Conservation (phyloP, 306 rosid species). For the Canavalia gladiata region DNA sequence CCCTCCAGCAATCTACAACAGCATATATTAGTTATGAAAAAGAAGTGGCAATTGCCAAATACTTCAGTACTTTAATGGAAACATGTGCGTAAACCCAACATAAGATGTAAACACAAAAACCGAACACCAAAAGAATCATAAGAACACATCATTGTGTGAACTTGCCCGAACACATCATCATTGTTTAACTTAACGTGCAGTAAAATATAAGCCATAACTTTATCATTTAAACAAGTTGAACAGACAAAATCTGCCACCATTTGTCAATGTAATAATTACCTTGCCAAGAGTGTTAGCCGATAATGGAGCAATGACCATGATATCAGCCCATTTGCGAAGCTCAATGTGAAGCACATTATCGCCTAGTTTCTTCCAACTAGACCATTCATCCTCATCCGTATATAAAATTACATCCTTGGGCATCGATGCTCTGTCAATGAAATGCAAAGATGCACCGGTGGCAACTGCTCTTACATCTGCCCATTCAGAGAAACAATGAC, state of each 20-base stretch:
- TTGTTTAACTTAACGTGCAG: conserved; percentile 10
- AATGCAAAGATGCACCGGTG: conserved; percentile 84
- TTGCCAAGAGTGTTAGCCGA: conserved; percentile 97
- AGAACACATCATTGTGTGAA: not conserved
- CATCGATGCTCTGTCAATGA: conserved; percentile 80
- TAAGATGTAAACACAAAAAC: conserved; percentile 30
- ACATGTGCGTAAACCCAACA: conserved; percentile 1
- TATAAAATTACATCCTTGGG: conserved; percentile 74
- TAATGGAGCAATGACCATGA: conserved; percentile 93
- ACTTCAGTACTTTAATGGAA: conserved; percentile 12
- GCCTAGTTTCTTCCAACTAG: conserved; percentile 87
- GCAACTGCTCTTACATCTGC: conserved; percentile 93
- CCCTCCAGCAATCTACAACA: conserved; percentile 88
- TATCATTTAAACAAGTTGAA: conserved; percentile 14
- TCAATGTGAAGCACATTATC: conserved; percentile 95
- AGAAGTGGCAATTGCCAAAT: not conserved
- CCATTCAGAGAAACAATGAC: conserved; percentile 91
- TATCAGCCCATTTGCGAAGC: conserved; percentile 98
- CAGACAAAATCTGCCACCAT: conserved; percentile 26
- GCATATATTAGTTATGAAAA: conserved; percentile 29
- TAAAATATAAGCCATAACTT: not conserved
- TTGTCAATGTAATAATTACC: conserved; percentile 61
- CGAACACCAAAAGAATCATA: conserved; percentile 11
- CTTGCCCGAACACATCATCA: not conserved
- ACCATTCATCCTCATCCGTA: conserved; percentile 90